phyloP scores from a whole-genome alignment of 495 filamentous ascomycete genomes.

The Aspergillus avenaceus region DNA sequence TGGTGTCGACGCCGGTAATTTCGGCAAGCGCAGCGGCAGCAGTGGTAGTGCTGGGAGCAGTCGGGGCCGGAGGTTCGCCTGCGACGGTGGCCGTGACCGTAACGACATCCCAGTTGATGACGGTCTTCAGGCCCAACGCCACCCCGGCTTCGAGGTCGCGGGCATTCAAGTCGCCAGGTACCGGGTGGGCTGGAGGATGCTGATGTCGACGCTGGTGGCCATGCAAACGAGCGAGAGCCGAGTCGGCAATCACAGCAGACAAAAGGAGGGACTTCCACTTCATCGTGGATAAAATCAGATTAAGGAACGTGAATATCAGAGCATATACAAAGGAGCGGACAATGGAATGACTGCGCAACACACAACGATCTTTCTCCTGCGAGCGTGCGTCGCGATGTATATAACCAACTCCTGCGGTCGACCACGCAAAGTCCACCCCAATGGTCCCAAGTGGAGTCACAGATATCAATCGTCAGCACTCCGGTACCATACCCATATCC shows the following conservation, averaged over 20 bases:
- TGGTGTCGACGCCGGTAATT: neutral
- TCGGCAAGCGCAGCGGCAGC: neutral
- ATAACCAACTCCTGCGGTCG: neutral
- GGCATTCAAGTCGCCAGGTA: slow-evolving; percentile 11
- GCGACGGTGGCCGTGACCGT: slow-evolving; percentile 27
- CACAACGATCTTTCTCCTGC: no score
- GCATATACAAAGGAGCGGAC: neutral
- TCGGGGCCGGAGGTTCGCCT: slow-evolving; percentile 11
- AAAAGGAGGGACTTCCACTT: slow-evolving; percentile 25
- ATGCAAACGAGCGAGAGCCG: slow-evolving; percentile 23
- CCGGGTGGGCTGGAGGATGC: slow-evolving; percentile 15
- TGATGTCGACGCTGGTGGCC: slow-evolving; percentile 13
- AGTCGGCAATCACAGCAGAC: slow-evolving; percentile 14
- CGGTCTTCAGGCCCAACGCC: slow-evolving; percentile 6
- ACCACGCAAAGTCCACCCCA: neutral
- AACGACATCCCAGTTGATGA: slow-evolving; percentile 16
- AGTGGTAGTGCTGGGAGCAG: slow-evolving; percentile 12
- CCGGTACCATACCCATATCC: neutral
- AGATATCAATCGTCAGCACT: neutral
- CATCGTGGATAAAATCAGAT: slow-evolving; percentile 17
- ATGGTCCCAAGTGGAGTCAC: neutral
- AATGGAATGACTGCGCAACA: no score
- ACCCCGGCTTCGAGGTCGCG: neutral
- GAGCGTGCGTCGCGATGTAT: neutral
- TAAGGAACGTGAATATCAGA: neutral